Evolutionary conservation across 2,329 filamentous ascomycete species (phyloP), one percentile per base, ranked within the genome.

Genomic region (Pezicula rhizophila): DNA sequence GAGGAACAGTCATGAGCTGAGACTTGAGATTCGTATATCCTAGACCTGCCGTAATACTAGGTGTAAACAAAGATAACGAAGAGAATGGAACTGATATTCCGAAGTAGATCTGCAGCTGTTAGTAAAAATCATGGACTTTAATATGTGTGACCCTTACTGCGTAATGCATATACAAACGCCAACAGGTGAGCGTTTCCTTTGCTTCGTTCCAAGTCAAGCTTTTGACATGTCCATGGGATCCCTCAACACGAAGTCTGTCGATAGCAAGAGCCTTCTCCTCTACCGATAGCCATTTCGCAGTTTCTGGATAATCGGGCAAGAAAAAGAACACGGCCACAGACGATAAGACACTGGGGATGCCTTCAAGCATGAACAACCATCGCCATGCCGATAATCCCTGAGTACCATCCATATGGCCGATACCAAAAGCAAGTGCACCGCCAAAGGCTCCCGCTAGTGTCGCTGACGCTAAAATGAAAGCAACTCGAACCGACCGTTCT

Each of bases 1-100:
- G 80, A 1, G 82, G 81, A 0, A 85, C 80, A 1, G 80, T 84
- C 73, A 85, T 80, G 17, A 86, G 64, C 64, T 86, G 82, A 4
- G 81, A 80, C 42, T 69, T 62, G n/a, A 83, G 68, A 46, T 77
- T 73, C n/a, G 75, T 62, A 55, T 74, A 78, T 2, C 74, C 74
- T 1, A 78, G 61, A 0, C 79, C 79, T 4, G 73, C 73, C 46
- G 85, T 79, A 48, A 87, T 85, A 2, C 78, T 81, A 0, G 84
- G 84, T 0, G 84, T 74, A 64, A 74, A 86, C 70, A 66, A 68
- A 11, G 77, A 80, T 46, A 85, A 67, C 42, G 75, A 78, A 2
- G 77, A 77, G 56, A 84, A 81, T 0, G 79, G 77, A 2, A 72
- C 71, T 2, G 75, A 72, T 33, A 74, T 73, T 8, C 72, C 71